Evolutionary conservation across 164 flowering plant genomes (phyloP).

Genomic region (Vitis vinifera): DNA sequence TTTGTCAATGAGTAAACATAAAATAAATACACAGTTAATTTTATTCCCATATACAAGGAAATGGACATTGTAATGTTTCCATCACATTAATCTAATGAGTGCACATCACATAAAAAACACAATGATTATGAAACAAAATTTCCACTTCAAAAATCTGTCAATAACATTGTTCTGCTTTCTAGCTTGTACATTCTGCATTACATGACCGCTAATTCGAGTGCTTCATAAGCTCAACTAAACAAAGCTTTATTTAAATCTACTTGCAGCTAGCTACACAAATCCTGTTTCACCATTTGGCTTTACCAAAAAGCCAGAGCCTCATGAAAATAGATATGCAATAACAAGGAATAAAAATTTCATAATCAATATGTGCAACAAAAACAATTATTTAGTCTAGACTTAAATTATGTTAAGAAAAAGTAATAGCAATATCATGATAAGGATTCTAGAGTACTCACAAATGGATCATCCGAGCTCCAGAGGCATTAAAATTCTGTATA

Average conservation of each 20-base stretch:
- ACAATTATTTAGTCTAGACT: neutral
- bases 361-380: neutral
- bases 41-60: too few species aligned
- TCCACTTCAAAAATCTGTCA: neutral
- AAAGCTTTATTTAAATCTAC: neutral
- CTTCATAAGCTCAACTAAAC: neutral
- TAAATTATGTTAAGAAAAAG: constrained; percentile 1
- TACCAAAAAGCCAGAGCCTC: neutral
- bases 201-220: neutral
- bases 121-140: neutral
- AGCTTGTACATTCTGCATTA: neutral
- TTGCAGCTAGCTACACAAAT: neutral
- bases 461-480: constrained; percentile 71
- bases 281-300: neutral
- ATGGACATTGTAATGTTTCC: too few species aligned
- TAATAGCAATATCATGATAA: neutral
- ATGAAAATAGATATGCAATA: neutral
- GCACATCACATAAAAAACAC: neutral
- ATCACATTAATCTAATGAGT: neutral
- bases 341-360: neutral
- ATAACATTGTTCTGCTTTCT: neutral
- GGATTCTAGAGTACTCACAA: constrained; percentile 51
- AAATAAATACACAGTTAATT: too few species aligned
- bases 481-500: constrained; percentile 63
- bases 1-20: too few species aligned